Evolutionary conservation across 768 basidiomycete species (phyloP), one percentile per base, ranked within the genome.

Genomic region (Tulasnella sp.): DNA sequence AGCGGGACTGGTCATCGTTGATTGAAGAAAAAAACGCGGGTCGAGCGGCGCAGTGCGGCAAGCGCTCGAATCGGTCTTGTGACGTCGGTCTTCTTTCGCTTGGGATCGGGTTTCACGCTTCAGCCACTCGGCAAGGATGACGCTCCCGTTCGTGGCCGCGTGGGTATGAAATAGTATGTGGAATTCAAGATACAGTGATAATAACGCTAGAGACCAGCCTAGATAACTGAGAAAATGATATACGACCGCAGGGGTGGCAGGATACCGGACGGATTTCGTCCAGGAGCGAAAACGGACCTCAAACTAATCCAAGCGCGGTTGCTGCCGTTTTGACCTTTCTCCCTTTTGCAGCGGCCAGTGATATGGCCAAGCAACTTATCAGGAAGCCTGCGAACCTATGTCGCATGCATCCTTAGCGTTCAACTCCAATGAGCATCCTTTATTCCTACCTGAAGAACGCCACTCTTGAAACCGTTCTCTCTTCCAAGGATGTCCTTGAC

Each of bases 341-440:
- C 18, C 91, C 90, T 79, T 90, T 87, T 18, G 92, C 89, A 77
- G 93, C 93, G 39, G 89, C 89, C 42, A 94, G 84, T 81, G 93
- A 91, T 77, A 95, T 94, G 5, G 88, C 90, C 70, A 94, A 86
- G 82, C 93, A 94, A 82, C 94, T 95, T 69, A 95, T 83, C 73
- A 95, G 82, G 82, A 94, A 95, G 1, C 93, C 94, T 2, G 92
- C 86, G 83, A 95, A 95, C 78, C 93, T 95, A 37, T 69, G 23
- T 37, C n/a, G 61, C 10, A 46, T 46, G 15, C 57, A 73, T 26
- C 67, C 26, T 75, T 26, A 73, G 75, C 55, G 73, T 42, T 35
- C 69, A 29, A 32, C 6, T 26, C 61, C 26, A 5, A 9, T 5
- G 13, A 35, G 11, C 11, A 40, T 39, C 74, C 75, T 55, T 78